These are phyloP conservation scores for Phytophthora agathidicida DNA, from an alignment of 352 stramenopile genomes.

Conservation along the genomic window DNA sequence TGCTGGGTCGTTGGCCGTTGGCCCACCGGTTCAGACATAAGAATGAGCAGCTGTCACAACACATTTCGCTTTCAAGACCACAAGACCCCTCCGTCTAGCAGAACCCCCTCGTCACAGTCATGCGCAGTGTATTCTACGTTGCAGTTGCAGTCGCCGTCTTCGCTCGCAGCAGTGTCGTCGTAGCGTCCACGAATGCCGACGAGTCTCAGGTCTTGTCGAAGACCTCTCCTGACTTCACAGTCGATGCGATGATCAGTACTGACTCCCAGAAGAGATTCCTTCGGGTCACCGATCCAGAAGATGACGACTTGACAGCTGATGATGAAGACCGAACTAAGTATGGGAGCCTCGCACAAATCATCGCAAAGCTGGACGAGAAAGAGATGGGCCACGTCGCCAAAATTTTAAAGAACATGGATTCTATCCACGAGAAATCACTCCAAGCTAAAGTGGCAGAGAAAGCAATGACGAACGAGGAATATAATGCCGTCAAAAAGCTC, in stretches of 20 bases:
- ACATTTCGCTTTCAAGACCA: slow-evolving; percentile 14
- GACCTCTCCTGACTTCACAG: slow-evolving; percentile 1
- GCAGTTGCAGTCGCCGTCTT: not conserved
- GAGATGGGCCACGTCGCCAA: too few species aligned
- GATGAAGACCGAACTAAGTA: not conserved
- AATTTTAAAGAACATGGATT: not conserved
- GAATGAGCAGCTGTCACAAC: not conserved
- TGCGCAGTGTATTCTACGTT: slow-evolving; percentile 14
- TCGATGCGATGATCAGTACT: not conserved
- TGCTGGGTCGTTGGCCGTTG: too few species aligned
- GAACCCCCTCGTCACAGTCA: slow-evolving; percentile 1
- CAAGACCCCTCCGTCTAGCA: slow-evolving; percentile 4
- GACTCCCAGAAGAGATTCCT: slow-evolving; percentile 3
- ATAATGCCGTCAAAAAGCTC: not conserved
- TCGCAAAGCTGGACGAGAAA: not conserved
- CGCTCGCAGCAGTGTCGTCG: slow-evolving; percentile 2
- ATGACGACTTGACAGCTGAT: not conserved
- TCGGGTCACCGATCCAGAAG: not conserved
- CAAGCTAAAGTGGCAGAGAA: not conserved
- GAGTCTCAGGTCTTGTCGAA: slow-evolving; percentile 6
- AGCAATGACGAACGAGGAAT: not conserved
- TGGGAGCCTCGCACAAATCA: not conserved
- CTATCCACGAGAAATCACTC: too few species aligned
- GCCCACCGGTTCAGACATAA: not conserved
- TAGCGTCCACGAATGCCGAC: slow-evolving; percentile 11